These are phyloP conservation scores for Olyra latifolia DNA, from an alignment of 176 grass and related monocot species.

Conservation along the genomic window DNA sequence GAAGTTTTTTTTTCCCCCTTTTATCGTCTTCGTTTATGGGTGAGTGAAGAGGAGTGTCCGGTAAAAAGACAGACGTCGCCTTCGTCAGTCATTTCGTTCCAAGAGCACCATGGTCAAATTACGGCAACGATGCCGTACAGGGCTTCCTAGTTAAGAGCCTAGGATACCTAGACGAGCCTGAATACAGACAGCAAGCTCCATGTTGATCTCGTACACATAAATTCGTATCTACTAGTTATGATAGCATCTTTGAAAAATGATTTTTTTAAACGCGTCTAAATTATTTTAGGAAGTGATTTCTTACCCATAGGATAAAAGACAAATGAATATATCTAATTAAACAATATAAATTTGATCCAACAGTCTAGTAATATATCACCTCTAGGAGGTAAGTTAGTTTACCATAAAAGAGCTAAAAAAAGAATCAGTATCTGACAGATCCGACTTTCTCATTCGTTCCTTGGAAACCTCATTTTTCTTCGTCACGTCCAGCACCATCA, in stretches of 20 bases:
- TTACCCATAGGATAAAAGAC: too few relatives aligned
- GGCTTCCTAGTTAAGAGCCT: not conserved
- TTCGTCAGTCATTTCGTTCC: not conserved
- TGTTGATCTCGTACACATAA: not conserved
- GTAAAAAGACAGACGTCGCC: not conserved
- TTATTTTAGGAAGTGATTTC: too few relatives aligned
- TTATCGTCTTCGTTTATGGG: not conserved
- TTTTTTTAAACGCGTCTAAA: too few relatives aligned
- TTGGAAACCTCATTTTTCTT: not conserved
- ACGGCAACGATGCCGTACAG: not conserved
- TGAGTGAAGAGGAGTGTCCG: not conserved
- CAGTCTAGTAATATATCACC: too few relatives aligned
- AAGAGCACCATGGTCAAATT: not conserved
- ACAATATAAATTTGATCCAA: too few relatives aligned
- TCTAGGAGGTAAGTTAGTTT: too few relatives aligned
- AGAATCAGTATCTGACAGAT: not conserved
- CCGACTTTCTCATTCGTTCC: fast-evolving
- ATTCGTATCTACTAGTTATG: too few relatives aligned
- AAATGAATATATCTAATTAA: too few relatives aligned
- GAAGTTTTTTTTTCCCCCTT: not conserved
- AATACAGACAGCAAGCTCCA: not conserved
- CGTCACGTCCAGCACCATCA: not conserved
- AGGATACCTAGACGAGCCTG: not conserved
- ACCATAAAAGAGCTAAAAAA: too few relatives aligned
- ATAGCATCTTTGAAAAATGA: too few relatives aligned